phyloP scores from a whole-genome alignment of 352 stramenopile species.

The Phytophthora melonis region DNA sequence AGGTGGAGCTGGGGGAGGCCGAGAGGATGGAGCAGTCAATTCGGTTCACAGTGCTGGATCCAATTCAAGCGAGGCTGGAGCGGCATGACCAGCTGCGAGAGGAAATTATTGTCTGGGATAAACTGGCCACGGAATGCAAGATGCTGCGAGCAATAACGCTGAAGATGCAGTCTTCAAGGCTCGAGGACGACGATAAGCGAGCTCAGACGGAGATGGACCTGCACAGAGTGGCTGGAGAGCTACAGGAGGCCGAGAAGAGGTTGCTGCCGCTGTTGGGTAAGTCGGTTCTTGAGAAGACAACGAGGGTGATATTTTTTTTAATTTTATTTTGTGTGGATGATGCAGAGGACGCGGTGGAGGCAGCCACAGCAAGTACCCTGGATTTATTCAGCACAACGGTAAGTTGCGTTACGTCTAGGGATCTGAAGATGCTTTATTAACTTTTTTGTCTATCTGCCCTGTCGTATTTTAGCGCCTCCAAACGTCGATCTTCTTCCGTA shows the following conservation, averaged over 20 bases:
- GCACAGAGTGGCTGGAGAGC: conserved; percentile 47
- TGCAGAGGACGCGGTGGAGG: conserved; percentile 54
- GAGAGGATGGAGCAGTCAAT: conserved; percentile 83
- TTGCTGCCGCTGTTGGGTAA: conserved; percentile 56
- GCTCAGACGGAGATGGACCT: conserved; percentile 48
- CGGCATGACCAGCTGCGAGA: conserved; percentile 55
- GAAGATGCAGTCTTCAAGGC: conserved; percentile 43
- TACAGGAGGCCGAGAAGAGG: conserved; percentile 47
- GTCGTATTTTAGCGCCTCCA: conserved; percentile 58
- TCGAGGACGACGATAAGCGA: conserved; percentile 58
- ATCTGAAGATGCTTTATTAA: not conserved
- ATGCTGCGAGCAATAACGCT: conserved; percentile 36
- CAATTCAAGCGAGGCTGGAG: conserved; percentile 61
- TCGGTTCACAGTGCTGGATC: conserved; percentile 80
- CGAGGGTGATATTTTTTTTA: no score
- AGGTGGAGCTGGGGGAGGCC: conserved; percentile 61
- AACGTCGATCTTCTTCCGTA: conserved; percentile 78
- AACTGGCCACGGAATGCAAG: conserved; percentile 32
- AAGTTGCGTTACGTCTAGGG: conserved; percentile 9
- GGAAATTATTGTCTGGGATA: conserved; percentile 43
- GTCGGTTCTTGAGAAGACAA: no score
- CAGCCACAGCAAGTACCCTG: conserved; percentile 37
- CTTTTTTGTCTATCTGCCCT: not conserved
- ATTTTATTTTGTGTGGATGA: not conserved
- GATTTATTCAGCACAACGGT: conserved; percentile 79